phyloP scores from a whole-genome alignment of 176 grass and related monocot species.

The Eragrostis nindensis region DNA sequence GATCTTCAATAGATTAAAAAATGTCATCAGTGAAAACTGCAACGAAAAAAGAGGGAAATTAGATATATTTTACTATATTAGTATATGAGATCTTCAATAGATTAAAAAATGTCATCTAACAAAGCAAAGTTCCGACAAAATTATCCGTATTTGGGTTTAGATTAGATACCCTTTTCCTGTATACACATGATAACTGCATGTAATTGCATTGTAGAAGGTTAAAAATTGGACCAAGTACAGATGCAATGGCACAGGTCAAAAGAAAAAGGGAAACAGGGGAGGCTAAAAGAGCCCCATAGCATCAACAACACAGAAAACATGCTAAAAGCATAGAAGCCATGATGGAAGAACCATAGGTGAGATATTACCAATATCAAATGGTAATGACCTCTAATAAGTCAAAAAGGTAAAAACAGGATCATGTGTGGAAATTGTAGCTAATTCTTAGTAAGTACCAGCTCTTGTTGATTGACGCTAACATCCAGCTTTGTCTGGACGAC shows the following conservation, averaged over 20 bases:
- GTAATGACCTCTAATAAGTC: neutral
- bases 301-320: neutral
- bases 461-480: constrained; percentile 74
- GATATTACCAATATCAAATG: constrained; percentile 31
- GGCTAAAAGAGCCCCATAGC: too few species aligned
- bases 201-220: neutral
- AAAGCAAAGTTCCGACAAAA: neutral
- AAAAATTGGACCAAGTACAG: neutral
- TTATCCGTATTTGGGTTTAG: neutral
- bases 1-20: too few species aligned
- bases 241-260: neutral
- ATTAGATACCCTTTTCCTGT: neutral
- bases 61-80: too few species aligned
- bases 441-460: constrained; percentile 55
- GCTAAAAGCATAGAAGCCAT: neutral
- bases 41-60: too few species aligned
- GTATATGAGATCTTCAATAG: too few species aligned
- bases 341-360: neutral
- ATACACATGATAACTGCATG: neutral
- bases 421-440: constrained; percentile 9
- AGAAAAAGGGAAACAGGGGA: too few species aligned
- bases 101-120: constrained; percentile 15
- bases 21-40: too few species aligned
- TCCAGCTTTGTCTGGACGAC: constrained; percentile 67
- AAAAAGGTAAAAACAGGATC: constrained; percentile 31